Evolutionary conservation across 176 grass and related monocot species (phyloP).

Genomic region (Oryza coarctata): DNA sequence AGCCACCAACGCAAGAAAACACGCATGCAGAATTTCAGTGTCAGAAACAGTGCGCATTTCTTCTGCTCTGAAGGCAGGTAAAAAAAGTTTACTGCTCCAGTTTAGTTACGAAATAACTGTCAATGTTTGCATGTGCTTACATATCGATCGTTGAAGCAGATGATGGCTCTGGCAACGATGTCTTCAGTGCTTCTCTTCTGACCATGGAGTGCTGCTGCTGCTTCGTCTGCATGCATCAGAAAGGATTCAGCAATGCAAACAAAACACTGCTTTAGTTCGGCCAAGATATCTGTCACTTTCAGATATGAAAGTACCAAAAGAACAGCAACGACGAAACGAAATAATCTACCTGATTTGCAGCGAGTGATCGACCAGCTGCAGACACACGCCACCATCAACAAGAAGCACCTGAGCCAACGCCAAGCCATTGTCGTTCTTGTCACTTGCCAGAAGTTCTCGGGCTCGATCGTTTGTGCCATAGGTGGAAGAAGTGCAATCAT

Average conservation of each 20-base stretch:
- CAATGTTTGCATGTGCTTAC: conserved; percentile 7
- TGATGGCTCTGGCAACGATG: conserved; percentile 41
- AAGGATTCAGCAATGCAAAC: not conserved
- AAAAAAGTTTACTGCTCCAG: not conserved
- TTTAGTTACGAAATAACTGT: not conserved
- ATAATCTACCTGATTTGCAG: conserved; percentile 25
- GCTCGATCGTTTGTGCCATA: not conserved
- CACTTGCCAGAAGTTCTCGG: not conserved
- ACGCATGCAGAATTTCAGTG: not conserved
- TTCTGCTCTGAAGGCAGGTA: not conserved
- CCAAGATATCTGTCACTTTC: not conserved
- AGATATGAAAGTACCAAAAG: not conserved
- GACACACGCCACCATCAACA: not conserved
- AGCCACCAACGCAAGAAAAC: not conserved
- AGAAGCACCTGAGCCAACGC: not conserved
- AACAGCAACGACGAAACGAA: not conserved
- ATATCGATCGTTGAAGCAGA: conserved; percentile 52
- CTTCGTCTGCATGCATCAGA: conserved; percentile 2
- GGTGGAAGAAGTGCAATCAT: not conserved
- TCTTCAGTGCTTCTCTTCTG: conserved; percentile 6
- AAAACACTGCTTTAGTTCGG: too few relatives aligned
- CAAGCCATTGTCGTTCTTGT: not conserved
- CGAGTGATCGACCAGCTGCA: not conserved
- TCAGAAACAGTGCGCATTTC: not conserved
- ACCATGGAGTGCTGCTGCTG: not conserved